Evolutionary conservation across 345 rosid species (phyloP), one percentile per base, ranked within the genome.

Genomic region (Linum trigynum): DNA sequence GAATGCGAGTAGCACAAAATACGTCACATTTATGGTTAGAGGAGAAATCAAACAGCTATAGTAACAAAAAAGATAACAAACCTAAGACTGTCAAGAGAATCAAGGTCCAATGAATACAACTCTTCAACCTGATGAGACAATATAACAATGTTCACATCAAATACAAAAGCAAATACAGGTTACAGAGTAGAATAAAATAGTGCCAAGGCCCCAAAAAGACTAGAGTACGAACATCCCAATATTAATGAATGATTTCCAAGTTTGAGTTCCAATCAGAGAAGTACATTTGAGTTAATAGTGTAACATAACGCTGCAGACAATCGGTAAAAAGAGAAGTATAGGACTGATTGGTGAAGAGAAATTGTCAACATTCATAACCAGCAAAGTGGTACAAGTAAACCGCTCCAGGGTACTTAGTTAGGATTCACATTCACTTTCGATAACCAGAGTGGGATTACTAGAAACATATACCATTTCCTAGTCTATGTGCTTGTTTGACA

Each of bases 61-160:
- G 35, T 1, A 56, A 4, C 16, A 23, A 2, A 32, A 42, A 39
- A 66, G 68, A 56, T 4, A 65, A 69, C 76, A 57, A 63, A 92
- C 99, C 91, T 85, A 70, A 90, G 92, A 77, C 72, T 84, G 75
- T 88, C 83, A 65, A 94, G 88, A 77, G 88, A 80, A 72, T 94
- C 96, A 69, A 84, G 78, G 74, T 94, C 97, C 83, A 94, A 76
- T 14, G 97, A 90, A 69, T 94, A 94, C 83, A 90, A 65, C 68
- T 94, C 97, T 73, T 94, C 99, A 69, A 94, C 99, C 99, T 94
- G 86, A 41, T 11, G 55, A 66, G 61, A 60, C 69, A 66, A 39
- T 55, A 50, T 42, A 63, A 65, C 67, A 67, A 55, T 15, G 56
- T 16, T 2, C 1, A 35, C 10, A 41, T 41, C 53, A 63, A 10